Evolutionary conservation across 228 moss, liverwort and hornwort genomes (phyloP).

Genomic region (Sphagnum fallax): DNA sequence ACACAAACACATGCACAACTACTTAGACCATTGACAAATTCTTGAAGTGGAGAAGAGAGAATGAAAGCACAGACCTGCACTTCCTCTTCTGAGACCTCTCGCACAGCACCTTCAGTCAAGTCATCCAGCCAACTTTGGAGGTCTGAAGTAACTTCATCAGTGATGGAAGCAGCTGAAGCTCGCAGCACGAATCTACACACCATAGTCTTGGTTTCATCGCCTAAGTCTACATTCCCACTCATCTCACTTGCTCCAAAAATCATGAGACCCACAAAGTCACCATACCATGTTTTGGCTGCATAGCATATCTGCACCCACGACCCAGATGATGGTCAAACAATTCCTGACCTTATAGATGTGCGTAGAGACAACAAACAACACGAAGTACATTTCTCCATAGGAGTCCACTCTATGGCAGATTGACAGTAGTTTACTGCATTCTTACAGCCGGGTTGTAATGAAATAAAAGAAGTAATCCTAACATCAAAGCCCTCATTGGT

Average conservation of each 20-base stretch:
- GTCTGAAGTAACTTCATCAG: conserved; percentile 83
- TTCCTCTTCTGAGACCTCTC: conserved; percentile 87
- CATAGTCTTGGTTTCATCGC: conserved; percentile 90
- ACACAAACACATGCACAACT: no score
- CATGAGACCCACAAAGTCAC: conserved; percentile 93
- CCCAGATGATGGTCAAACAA: no score
- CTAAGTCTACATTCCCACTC: conserved; percentile 75
- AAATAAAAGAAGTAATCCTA: no score
- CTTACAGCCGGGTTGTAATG: no score
- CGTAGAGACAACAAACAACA: no score
- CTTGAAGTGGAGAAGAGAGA: background rate
- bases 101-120: conserved; percentile 75
- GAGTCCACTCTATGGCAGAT: no score
- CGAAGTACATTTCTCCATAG: no score
- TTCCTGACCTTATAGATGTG: no score
- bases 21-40: no score
- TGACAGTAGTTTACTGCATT: no score
- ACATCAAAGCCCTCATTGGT: no score
- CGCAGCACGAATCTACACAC: conserved; percentile 96
- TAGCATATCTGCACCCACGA: conserved; percentile 69
- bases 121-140: conserved; percentile 94
- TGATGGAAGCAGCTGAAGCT: conserved; percentile 72
- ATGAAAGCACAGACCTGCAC: conserved; percentile 47
- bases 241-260: conserved; percentile 97
- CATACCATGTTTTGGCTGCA: conserved; percentile 99